A percentile compares a stretch with the other conserved stretches of the same genome.
Evolutionary conservation across 2,329 filamentous ascomycete species (phyloP).

Genomic region (Aspergillus clavatus): DNA sequence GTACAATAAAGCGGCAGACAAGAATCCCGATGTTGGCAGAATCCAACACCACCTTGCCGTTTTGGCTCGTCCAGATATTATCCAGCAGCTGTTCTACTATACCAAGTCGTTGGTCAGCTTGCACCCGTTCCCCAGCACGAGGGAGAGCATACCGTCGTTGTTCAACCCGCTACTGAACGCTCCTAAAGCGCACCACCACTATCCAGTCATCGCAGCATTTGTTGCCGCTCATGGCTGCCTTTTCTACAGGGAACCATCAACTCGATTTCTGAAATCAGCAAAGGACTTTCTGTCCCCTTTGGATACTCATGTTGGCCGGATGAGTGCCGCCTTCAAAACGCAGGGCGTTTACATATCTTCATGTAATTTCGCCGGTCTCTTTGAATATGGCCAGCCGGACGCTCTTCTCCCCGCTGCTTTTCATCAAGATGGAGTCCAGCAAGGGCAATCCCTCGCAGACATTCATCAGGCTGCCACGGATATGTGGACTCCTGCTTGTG

Average conservation of each 20-base stretch:
- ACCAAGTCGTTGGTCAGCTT: constrained; percentile 53
- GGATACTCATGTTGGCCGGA: constrained; percentile 44
- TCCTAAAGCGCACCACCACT: constrained; percentile 27
- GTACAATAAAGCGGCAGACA: constrained; percentile 79
- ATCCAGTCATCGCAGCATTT: constrained; percentile 45
- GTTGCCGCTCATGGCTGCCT: constrained; percentile 52
- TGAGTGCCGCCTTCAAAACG: constrained; percentile 48
- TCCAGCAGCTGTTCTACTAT: constrained; percentile 58
- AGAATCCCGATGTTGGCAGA: constrained; percentile 67
- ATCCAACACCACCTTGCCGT: constrained; percentile 84
- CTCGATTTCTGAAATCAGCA: constrained; percentile 37
- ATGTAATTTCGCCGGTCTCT: constrained; percentile 51
- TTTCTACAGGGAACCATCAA: constrained; percentile 34
- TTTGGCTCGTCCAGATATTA: constrained; percentile 52
- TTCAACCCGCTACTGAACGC: constrained; percentile 49
- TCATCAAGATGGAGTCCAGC: constrained; percentile 12
- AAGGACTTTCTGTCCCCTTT: constrained; percentile 43
- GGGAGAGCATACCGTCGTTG: constrained; percentile 53
- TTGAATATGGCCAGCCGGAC: constrained; percentile 49
- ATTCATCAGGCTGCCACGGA: constrained; percentile 19
- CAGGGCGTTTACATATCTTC: constrained; percentile 53
- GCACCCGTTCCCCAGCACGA: constrained; percentile 52
- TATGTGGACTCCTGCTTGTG: constrained; percentile 16
- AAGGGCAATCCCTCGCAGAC: constrained; percentile 9
- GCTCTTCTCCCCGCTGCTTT: constrained; percentile 27